A percentile compares a stretch with the other conserved stretches of the same genome.
These are phyloP conservation scores for Neonectria sp. DNA, from an alignment of 2,329 filamentous ascomycete genomes.

Conservation along the genomic window DNA sequence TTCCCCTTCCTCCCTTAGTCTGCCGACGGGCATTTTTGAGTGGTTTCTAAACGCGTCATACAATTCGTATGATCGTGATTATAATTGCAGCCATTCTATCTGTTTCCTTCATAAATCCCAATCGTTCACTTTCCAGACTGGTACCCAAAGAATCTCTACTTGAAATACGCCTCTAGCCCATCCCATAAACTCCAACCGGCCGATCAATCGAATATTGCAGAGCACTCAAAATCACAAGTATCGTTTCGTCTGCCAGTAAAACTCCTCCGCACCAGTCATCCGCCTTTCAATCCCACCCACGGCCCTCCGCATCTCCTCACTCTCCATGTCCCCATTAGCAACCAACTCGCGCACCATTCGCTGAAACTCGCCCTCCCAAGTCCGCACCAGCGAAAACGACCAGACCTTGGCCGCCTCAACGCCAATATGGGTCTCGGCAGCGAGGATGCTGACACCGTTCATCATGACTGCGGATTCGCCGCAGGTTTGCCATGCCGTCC, in stretches of 20 bases:
- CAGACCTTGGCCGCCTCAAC: slow-evolving; percentile 25
- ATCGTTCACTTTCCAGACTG: background rate
- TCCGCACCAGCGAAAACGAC: slow-evolving; percentile 26
- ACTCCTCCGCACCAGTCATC: slow-evolving; percentile 29
- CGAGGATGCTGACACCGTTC: slow-evolving; percentile 30
- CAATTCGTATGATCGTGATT: background rate
- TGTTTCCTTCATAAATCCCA: background rate
- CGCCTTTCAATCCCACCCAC: slow-evolving; percentile 27
- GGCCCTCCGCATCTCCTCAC: slow-evolving; percentile 8
- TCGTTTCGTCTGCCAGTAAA: slow-evolving; percentile 29
- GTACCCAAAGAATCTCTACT: background rate
- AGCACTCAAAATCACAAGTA: slow-evolving; percentile 16
- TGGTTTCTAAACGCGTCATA: background rate
- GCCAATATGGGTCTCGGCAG: slow-evolving; percentile 26
- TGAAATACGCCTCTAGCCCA: background rate
- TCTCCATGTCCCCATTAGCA: background rate
- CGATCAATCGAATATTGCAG: too few species aligned
- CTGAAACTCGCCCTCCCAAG: slow-evolving; percentile 30
- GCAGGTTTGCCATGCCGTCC: slow-evolving; percentile 14
- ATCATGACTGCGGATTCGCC: slow-evolving; percentile 26
- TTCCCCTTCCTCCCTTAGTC: background rate
- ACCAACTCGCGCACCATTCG: slow-evolving; percentile 12
- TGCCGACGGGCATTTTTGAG: background rate
- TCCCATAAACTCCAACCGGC: background rate
- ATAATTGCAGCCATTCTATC: background rate